Base-by-base conservation (phyloP, 2,329 filamentous ascomycete species). In the Scedosporium aurantiacum region DNA sequence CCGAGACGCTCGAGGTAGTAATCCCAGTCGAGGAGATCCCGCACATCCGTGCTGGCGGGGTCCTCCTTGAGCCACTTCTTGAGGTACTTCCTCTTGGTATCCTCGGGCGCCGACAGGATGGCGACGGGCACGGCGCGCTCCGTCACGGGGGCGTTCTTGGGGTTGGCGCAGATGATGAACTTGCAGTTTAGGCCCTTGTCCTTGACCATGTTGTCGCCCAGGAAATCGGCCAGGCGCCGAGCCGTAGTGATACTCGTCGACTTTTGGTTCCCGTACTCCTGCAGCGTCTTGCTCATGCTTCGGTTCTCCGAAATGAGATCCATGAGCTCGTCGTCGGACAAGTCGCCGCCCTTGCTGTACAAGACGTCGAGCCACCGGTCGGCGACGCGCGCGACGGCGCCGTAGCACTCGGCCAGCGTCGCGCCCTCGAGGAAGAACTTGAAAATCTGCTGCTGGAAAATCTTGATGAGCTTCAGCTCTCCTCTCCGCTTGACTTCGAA, bases 231-330 rank as follows among this genome's bases (percentile, higher is more conserved):
- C 50, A 99, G 76, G 64, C 94, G 91, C 69, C 88, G 94, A 10
- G 94, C 94, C 0, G 94, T 99, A 2, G 94, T 99, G 72, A 99
- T 99, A n/a, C 94, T 96, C 1, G 94, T 99, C 0, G 93, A 97
- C 72, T 99, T 99, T 69, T 99, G 95, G 6, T 77, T 78, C 18
- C 92, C 94, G 66, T 99, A 99, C 74, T 99, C 95, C 66, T 97
- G 93, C 1, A 99, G 78, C 0, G 94, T 95, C 76, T 99, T 99
- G 18, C 87, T 83, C 94, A 99, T 99, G 77, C 85, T 97, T 77
- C 95, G 88, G 76, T 99, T 99, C 73, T 99, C 94, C 58, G 91
- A 97, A 85, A 99, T 99, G n/a, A 99, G 86, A 69, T 99, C 93
- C 73, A 99, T 97, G 47, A 99, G 82, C 71, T 99, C 94, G 71